Evolutionary conservation across 2,329 filamentous ascomycete genomes (phyloP).

Genomic region (Cadophora sp.): DNA sequence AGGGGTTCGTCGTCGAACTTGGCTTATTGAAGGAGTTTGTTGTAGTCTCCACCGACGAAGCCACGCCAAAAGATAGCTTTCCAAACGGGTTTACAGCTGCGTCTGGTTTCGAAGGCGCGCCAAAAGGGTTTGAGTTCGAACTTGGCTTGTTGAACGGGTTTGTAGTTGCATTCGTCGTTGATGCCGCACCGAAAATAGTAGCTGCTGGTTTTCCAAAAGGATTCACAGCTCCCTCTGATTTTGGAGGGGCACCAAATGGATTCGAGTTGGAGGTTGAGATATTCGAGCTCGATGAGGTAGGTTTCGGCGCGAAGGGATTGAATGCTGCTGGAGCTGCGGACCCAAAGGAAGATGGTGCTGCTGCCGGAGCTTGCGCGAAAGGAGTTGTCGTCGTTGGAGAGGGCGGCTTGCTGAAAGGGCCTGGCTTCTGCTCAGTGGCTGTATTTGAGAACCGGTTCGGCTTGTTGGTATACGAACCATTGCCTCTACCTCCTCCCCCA

Average conservation of each 20-base stretch:
- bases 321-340: constrained; percentile 15
- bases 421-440: constrained; percentile 22
- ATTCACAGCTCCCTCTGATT: constrained; percentile 20
- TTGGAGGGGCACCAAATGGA: constrained; percentile 31
- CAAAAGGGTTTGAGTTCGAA: constrained; percentile 26
- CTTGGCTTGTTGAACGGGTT: constrained; percentile 18
- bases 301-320: constrained; percentile 15
- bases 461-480: constrained; percentile 36
- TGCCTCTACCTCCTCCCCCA: constrained; percentile 36
- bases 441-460: constrained; percentile 39
- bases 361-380: constrained; percentile 23
- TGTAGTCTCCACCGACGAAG: constrained; percentile 12
- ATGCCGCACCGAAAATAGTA: constrained; percentile 15
- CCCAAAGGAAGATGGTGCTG: constrained; percentile 28
- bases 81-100: constrained; percentile 7
- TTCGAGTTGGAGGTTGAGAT: background rate
- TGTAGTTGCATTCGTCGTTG: background rate
- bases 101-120: constrained; percentile 20
- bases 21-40: background rate
- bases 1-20: constrained; percentile 1
- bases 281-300: background rate
- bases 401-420: constrained; percentile 22
- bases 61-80: constrained; percentile 15
- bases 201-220: constrained; percentile 12
- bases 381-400: constrained; percentile 30